Evolutionary conservation across 345 rosid species (phyloP).

Genomic region (Pistacia atlantica): DNA sequence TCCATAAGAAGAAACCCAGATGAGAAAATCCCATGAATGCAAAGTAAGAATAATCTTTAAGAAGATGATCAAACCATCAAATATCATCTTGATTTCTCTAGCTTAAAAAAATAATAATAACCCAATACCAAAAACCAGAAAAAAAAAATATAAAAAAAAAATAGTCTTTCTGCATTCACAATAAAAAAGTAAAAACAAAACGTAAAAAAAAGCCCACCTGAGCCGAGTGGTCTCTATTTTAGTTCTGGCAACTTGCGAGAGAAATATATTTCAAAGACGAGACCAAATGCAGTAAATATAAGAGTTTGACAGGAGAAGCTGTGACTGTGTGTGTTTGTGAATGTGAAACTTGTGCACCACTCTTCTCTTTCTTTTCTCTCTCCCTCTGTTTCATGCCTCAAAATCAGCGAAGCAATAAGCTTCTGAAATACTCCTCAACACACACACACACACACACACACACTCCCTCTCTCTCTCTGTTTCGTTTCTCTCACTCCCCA

Average conservation of each 20-base stretch:
- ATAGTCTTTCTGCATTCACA: neutral
- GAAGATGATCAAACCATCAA: conserved; percentile 9
- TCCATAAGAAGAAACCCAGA: neutral
- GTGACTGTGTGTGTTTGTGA: neutral
- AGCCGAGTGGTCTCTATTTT: neutral
- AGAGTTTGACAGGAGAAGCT: neutral
- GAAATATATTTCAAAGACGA: neutral
- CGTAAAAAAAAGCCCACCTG: neutral
- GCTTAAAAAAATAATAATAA: neutral
- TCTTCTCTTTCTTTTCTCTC: conserved; percentile 13
- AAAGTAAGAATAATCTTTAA: neutral
- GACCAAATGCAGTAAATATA: conserved; percentile 16
- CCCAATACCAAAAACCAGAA: neutral
- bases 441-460: conserved; percentile 1
- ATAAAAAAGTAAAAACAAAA: neutral
- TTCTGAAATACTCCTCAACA: conserved; percentile 23
- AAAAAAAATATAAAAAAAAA: neutral
- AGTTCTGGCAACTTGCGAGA: conserved; percentile 4
- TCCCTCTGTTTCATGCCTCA: conserved; percentile 20
- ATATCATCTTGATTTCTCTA: neutral
- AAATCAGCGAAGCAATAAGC: conserved; percentile 36
- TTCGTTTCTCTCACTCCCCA: neutral
- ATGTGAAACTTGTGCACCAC: conserved; percentile 26
- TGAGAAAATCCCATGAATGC: conserved; percentile 1
- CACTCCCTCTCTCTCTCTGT: conserved; percentile 3